Evolutionary conservation across 306 rosid genomes (phyloP), one percentile per base, ranked within the genome.

Genomic region (Gastrolobium bilobum): DNA sequence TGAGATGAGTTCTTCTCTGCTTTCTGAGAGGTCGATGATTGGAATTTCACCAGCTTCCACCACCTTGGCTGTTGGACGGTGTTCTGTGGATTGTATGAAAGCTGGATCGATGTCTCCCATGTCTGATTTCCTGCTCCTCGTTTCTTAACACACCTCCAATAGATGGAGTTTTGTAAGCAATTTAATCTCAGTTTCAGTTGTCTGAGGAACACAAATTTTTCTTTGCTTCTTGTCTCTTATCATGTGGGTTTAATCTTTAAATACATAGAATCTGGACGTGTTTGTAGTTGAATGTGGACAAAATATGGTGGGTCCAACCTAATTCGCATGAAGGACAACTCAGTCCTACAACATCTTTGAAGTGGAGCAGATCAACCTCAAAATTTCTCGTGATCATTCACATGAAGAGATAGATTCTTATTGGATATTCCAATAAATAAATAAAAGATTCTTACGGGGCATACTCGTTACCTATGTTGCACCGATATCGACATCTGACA

Each of bases 41-140:
- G 87, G 87, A 69, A 84, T 76, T 73, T 75, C 84, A 56, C 7
- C 68, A 29, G 62, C 39, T 53, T 82, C 74, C n/a, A 11, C 42
- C 29, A 26, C 40, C 43, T 81, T 44, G 20, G 77, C 70, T 46
- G 46, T 72, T 0, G 98, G 90, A 54, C 94, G 75, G 52, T 88
- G 92, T 34, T 90, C 97, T 26, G 57, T n/a, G 75, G 86, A 57
- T 84, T 93, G 97, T 10, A 93, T 43, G 81, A 88, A 91, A 39
- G 89, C 81, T 40, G 92, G 80, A 70, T 93, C 94, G 1, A 91
- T 52, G 75, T 86, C 85, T 85, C 89, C 96, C 93, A 90, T 88
- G 44, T 81, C 52, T 73, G 50, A 13, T 6, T 64, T 57, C 29
- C 10, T 60, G 58, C 29, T 68, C 20, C 42, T 78, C 6, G 4